A percentile compares a stretch with the other conserved stretches of the same genome.
Conservation (phyloP, 306 rosid genomes). For the Benincasa hispida region DNA sequence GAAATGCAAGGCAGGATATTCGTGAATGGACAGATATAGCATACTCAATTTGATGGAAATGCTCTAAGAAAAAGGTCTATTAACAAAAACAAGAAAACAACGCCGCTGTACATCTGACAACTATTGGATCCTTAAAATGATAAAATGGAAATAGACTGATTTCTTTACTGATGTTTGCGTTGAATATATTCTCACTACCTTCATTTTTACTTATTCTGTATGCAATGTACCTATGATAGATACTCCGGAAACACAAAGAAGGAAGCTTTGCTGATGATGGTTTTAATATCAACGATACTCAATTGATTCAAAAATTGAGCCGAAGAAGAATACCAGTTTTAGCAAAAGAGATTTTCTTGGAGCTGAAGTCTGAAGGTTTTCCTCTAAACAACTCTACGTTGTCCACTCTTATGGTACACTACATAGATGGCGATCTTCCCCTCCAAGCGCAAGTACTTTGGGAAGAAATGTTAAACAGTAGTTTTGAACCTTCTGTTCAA, state of each 20-base stretch:
- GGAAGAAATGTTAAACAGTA: slow-evolving; percentile 48
- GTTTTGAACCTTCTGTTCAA: slow-evolving; percentile 32
- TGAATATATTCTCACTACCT: not conserved
- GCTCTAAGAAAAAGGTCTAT: not conserved
- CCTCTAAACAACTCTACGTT: slow-evolving; percentile 24
- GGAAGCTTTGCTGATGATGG: slow-evolving; percentile 5
- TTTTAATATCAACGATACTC: slow-evolving; percentile 10
- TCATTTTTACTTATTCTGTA: not conserved
- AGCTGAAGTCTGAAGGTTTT: slow-evolving; percentile 20
- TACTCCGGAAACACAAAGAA: slow-evolving; percentile 21
- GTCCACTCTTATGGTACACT: slow-evolving; percentile 30
- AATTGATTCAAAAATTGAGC: slow-evolving; percentile 8
- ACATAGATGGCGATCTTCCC: slow-evolving; percentile 31
- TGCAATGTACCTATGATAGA: slow-evolving; percentile 24
- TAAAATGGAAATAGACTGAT: not conserved
- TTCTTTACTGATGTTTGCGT: not conserved
- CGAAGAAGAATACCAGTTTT: slow-evolving; percentile 26
- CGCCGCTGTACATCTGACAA: not conserved
- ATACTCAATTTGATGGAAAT: not conserved
- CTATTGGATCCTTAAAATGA: not conserved
- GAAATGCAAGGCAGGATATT: not conserved
- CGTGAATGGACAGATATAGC: not conserved
- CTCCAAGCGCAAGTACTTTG: slow-evolving; percentile 37
- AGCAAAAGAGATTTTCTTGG: slow-evolving; percentile 26
- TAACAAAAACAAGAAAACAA: not conserved